Percentiles rank a stretch among this genome's conserved stretches.
These are phyloP conservation scores for Wallacemonas sp. DNA, from an alignment of 208 protist species.

Conservation along the genomic window DNA sequence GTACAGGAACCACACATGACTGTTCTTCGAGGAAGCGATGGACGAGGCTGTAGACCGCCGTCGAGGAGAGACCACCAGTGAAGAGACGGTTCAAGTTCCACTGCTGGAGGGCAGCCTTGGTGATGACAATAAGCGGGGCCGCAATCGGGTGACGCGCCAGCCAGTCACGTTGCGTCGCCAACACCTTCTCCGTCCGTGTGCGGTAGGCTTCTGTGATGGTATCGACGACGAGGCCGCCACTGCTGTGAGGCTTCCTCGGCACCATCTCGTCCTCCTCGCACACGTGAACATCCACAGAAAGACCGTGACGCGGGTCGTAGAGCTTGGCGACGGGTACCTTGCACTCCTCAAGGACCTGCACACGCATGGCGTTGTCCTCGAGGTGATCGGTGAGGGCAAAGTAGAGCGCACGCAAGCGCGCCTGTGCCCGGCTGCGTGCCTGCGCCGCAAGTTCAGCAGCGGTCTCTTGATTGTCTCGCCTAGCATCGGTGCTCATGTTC, in stretches of 20 bases:
- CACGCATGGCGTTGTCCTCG: slow-evolving; percentile 10
- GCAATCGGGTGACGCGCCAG: slow-evolving; percentile 22
- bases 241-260: not conserved
- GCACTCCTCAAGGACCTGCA: slow-evolving; percentile 52
- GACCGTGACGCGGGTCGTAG: slow-evolving; percentile 18
- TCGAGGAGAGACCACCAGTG: slow-evolving; percentile 52
- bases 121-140: slow-evolving; percentile 44
- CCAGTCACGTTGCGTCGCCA: slow-evolving; percentile 44
- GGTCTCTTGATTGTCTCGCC: too few species aligned
- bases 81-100: slow-evolving; percentile 61
- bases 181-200: slow-evolving; percentile 26
- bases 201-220: not conserved
- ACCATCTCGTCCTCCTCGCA: slow-evolving; percentile 12
- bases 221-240: not conserved
- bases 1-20: too few species aligned
- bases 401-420: slow-evolving; percentile 27
- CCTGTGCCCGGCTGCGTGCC: slow-evolving; percentile 3
- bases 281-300: slow-evolving; percentile 49
- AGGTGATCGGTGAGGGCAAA: slow-evolving; percentile 21
- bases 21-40: slow-evolving; percentile 48
- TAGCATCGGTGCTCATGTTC: too few species aligned
- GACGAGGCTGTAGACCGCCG: slow-evolving; percentile 60
- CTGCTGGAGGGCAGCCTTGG: slow-evolving; percentile 58
- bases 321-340: slow-evolving; percentile 52
- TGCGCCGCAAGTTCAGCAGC: too few species aligned